Conservation (phyloP, 495 filamentous ascomycete genomes). For the Penicillium silybi region DNA sequence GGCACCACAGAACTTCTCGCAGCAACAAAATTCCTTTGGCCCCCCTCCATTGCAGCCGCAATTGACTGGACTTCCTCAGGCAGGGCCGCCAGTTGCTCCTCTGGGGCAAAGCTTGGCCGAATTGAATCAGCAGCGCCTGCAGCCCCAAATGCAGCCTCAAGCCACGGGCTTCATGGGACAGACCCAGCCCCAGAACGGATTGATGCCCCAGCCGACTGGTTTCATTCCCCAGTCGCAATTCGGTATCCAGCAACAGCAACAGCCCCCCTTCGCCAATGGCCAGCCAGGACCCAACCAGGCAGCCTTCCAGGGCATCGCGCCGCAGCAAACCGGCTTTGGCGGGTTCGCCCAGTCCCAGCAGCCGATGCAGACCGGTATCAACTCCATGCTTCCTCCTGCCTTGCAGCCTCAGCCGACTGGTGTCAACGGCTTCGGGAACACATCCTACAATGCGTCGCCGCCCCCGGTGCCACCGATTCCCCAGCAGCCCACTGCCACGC, state of each 20-base stretch:
- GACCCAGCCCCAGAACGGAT: conserved; percentile 43
- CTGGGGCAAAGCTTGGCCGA: conserved; percentile 75
- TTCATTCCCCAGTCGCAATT: conserved; percentile 49
- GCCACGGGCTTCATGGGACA: conserved; percentile 56
- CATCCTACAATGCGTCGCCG: conserved; percentile 34
- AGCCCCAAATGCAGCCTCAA: conserved; percentile 48
- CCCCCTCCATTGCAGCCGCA: conserved; percentile 77
- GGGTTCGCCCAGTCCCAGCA: conserved; percentile 45
- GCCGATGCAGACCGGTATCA: conserved; percentile 48
- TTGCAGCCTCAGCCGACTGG: conserved; percentile 53
- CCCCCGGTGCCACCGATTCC: conserved; percentile 44
- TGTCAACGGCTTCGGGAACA: conserved; percentile 51
- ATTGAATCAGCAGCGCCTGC: conserved; percentile 61
- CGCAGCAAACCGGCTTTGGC: conserved; percentile 65
- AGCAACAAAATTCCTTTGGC: conserved; percentile 68
- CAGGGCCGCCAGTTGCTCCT: conserved; percentile 54
- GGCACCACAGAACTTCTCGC: conserved; percentile 75
- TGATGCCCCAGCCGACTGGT: conserved; percentile 50
- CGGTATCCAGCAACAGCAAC: conserved; percentile 51
- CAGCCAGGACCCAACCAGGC: conserved; percentile 20
- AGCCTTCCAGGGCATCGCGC: conserved; percentile 56
- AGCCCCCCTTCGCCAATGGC: conserved; percentile 13
- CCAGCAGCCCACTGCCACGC: conserved; percentile 49
- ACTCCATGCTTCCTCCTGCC: conserved; percentile 40
- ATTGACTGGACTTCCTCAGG: conserved; percentile 65